Conservation (phyloP, 306 rosid genomes). For the Fragaria nilgerrensis region DNA sequence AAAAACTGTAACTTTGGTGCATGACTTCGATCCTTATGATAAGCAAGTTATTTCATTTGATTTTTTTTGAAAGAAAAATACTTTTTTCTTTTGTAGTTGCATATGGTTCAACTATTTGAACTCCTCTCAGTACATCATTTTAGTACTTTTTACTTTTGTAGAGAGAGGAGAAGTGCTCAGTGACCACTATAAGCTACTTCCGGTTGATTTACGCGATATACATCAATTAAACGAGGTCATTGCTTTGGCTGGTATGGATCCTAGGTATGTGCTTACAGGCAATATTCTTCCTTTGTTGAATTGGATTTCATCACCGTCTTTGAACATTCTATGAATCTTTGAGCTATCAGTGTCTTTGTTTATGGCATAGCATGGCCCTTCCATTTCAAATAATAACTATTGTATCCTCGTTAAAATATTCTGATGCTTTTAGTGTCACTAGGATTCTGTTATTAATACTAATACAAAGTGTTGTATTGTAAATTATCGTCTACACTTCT, state of each 20-base stretch:
- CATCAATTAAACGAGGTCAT: constrained; percentile 56
- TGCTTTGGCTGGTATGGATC: constrained; percentile 73
- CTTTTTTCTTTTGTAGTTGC: not conserved
- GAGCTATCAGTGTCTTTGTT: not conserved
- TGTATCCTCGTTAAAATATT: not conserved
- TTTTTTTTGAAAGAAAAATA: not conserved
- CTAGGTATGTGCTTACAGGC: constrained; percentile 53
- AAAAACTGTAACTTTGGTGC: not conserved
- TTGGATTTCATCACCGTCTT: not conserved
- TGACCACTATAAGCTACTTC: constrained; percentile 82
- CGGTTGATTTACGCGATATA: constrained; percentile 72
- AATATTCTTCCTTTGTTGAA: constrained; percentile 5
- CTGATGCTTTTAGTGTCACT: not conserved
- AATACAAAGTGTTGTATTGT: not conserved
- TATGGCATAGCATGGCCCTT: not conserved
- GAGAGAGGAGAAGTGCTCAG: constrained; percentile 89
- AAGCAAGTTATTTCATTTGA: not conserved
- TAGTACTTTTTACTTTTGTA: constrained; percentile 38
- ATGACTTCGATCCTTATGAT: not conserved
- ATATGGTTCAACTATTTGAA: not conserved
- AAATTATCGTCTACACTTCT: not conserved
- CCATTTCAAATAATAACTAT: not conserved
- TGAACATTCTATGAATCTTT: constrained; percentile 12
- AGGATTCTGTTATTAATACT: no score
- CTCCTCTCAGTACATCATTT: not conserved